Conservation (phyloP, 257 asterid species). For the Henckelia pumila region DNA sequence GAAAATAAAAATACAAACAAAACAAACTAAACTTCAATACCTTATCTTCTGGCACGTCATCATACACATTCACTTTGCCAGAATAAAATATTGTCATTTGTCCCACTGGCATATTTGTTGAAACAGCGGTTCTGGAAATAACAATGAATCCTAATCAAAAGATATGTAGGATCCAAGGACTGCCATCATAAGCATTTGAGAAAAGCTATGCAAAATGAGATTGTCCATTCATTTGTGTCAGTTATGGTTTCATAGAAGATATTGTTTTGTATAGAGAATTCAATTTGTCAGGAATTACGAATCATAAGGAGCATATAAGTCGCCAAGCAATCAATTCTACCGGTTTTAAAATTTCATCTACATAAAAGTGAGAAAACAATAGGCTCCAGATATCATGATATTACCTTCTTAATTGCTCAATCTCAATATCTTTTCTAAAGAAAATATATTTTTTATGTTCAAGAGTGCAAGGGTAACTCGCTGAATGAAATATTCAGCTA, state of each 20-base stretch:
- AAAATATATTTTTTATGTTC: too few species aligned
- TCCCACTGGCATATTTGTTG: conserved; percentile 48
- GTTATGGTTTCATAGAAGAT: background rate
- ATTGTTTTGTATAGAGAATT: background rate
- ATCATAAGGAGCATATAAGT: background rate
- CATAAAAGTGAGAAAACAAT: background rate
- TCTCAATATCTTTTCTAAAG: background rate
- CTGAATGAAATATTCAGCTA: background rate
- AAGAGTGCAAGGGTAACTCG: background rate
- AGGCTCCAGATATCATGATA: background rate
- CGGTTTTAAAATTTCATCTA: background rate
- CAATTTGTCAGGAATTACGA: background rate
- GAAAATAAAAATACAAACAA: background rate
- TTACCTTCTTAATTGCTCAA: background rate
- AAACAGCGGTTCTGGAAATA: conserved; percentile 48
- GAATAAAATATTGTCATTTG: conserved; percentile 93
- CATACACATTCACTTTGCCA: conserved; percentile 88
- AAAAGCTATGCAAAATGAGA: background rate
- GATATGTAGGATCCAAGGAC: conserved; percentile 19
- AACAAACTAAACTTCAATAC: conserved; percentile 35
- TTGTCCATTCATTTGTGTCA: background rate
- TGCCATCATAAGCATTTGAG: conserved; percentile 9
- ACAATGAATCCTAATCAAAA: conserved; percentile 10
- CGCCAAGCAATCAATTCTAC: too few species aligned
- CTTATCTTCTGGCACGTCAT: conserved; percentile 80